Conservation (phyloP, 2,329 filamentous ascomycete genomes). For the Dryadomyces quercus-mongolicae region DNA sequence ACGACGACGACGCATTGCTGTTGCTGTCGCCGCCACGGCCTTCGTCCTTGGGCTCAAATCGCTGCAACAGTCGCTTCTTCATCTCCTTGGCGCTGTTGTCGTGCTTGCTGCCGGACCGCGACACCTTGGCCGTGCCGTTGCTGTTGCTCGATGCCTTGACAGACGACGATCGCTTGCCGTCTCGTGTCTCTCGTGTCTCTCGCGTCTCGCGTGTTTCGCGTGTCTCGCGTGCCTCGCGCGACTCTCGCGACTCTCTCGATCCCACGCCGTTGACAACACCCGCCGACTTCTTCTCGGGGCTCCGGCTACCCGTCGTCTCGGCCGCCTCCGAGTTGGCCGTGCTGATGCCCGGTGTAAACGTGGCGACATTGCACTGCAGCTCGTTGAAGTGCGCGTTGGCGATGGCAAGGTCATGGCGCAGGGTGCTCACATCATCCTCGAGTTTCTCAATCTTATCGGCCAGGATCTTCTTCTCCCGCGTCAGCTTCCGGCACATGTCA, state of each 20-base stretch:
- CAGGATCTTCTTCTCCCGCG: conserved; percentile 1
- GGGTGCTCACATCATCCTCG: conserved; percentile 10
- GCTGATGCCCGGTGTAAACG: conserved; percentile 10
- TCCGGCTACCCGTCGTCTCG: background rate
- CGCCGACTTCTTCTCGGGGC: conserved; percentile 1
- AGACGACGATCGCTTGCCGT: background rate
- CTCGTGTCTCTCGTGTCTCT: background rate
- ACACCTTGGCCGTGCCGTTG: conserved; percentile 3
- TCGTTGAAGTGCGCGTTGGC: conserved; percentile 15
- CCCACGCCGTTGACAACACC: background rate
- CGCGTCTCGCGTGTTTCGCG: background rate
- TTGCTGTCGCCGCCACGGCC: background rate
- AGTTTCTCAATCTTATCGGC: conserved; percentile 7
- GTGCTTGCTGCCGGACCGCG: conserved; percentile 3
- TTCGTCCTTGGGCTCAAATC: conserved; percentile 14
- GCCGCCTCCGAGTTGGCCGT: background rate
- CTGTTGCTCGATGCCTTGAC: conserved; percentile 4
- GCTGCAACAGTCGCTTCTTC: conserved; percentile 18
- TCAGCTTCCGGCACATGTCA: background rate
- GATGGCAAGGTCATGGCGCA: conserved; percentile 13
- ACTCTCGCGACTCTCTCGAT: background rate
- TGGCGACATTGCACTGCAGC: conserved; percentile 12
- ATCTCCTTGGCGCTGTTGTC: conserved; percentile 9
- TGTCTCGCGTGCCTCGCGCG: background rate
- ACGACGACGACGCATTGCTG: background rate